phyloP scores from a whole-genome alignment of 2,329 filamentous ascomycete species.

The Lecanicillium sp. region DNA sequence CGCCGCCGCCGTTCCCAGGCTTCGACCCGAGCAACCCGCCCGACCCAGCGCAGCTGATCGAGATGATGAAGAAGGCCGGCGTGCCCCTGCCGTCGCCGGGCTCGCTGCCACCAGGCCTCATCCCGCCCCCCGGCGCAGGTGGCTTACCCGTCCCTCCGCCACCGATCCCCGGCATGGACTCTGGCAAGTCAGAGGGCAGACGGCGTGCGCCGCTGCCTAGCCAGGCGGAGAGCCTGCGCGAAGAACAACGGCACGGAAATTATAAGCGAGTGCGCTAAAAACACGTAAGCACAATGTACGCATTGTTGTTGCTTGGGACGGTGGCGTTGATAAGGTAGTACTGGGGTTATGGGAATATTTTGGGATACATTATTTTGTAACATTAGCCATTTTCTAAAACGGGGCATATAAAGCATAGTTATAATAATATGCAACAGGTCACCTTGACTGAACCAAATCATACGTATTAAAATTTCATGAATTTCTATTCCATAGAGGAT shows the following conservation, averaged over 20 bases:
- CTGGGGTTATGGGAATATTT: too few relatives aligned
- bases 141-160: constrained; percentile 29
- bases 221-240: constrained; percentile 72
- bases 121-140: constrained; percentile 30
- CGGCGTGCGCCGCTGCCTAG: constrained; percentile 68
- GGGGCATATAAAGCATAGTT: too few relatives aligned
- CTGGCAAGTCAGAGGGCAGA: constrained; percentile 25
- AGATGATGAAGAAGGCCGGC: constrained; percentile 59
- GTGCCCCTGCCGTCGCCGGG: constrained; percentile 47
- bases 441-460: too few relatives aligned
- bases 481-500: too few relatives aligned
- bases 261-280: constrained; percentile 34
- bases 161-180: constrained; percentile 27
- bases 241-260: constrained; percentile 63
- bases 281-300: too few relatives aligned
- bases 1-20: constrained; percentile 44
- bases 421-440: too few relatives aligned
- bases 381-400: too few relatives aligned
- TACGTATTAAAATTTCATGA: too few relatives aligned
- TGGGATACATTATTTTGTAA: too few relatives aligned
- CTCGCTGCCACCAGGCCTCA: constrained; percentile 34
- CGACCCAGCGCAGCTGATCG: constrained; percentile 52
- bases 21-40: constrained; percentile 53
- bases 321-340: too few relatives aligned
- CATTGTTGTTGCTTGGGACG: too few relatives aligned